phyloP scores from a whole-genome alignment of 345 rosid genomes.

The Jatropha curcas region DNA sequence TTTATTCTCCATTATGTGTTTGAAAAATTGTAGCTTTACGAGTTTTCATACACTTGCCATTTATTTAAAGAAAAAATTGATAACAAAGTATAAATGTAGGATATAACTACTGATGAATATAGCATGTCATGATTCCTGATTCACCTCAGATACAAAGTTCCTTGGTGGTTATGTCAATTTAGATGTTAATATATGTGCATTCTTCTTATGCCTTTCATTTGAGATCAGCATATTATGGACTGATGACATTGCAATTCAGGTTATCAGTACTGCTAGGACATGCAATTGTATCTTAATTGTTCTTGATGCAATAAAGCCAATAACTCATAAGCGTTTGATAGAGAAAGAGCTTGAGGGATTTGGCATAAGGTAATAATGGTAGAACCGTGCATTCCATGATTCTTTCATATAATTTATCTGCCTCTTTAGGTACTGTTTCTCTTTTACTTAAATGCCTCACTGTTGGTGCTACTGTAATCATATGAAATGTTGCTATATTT shows the following conservation, averaged over 20 bases:
- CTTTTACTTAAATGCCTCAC: background rate
- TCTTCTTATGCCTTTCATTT: background rate
- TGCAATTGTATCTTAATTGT: conserved; percentile 93
- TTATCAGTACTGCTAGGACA: conserved; percentile 96
- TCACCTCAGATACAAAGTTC: background rate
- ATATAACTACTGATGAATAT: background rate
- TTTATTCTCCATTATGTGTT: background rate
- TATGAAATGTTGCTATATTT: background rate
- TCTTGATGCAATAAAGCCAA: conserved; percentile 97
- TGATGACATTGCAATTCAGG: conserved; percentile 44
- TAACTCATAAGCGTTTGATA: conserved; percentile 96
- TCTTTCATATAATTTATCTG: background rate
- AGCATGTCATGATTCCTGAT: background rate
- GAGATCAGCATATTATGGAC: background rate
- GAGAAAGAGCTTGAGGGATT: conserved; percentile 99
- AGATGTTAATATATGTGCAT: background rate
- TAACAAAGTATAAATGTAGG: background rate
- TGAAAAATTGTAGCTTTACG: background rate
- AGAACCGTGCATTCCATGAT: background rate
- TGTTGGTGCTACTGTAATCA: background rate
- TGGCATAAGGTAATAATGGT: conserved; percentile 76
- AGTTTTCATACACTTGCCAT: background rate
- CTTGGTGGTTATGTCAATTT: background rate
- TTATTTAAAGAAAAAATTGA: background rate
- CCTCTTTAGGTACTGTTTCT: background rate